Base-by-base conservation (phyloP, 1,284 basidiomycete genomes). In the Papiliotrema fonsecae region DNA sequence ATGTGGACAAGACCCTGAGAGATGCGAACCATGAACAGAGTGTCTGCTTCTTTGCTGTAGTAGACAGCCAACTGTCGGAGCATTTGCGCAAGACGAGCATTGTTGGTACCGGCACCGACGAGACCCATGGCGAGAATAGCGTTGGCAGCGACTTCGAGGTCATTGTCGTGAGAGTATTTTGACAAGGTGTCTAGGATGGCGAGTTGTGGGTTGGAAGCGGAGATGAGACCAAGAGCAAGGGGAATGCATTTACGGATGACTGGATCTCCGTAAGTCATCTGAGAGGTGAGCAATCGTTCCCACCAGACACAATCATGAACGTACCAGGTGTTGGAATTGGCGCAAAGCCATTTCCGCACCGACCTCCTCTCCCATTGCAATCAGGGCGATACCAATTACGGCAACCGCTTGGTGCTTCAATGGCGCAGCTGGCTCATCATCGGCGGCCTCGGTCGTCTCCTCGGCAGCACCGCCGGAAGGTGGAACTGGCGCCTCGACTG, bases 241-340 rank as follows among this genome's bases (percentile, higher is more conserved):
- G 96, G 96, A n/a, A 99, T 87, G 1, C 87, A 79, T 77, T 88
- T 88, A 30, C 96, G 85, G 62, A 98, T 92, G 51, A 84, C 78
- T 1, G 93, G 89, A 65, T 97, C 93, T 53, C 96, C 96, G 61
- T 97, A 98, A 71, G 96, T 92, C 96, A 99, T 98, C 88, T 93
- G 55, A 13, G 2, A 26, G 52, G 57, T 39, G 62, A 27, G 43
- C 10, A 32, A 32, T 35, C 16, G 7, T 18, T 24, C 30, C 10
- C 10, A 35, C 6, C 6, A 35, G 25, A 18, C 4, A 26, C 14
- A 19, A 7, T 21, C 2, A 24, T 41, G 21, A n/a, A 76, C 83
- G 60, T 59, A 92, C 89, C 50, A 96, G 76, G 69, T 97, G 92
- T 72, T 94, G 93, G 78, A 97, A 92, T 65, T 92, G 88, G 61